Evolutionary conservation across 2,329 filamentous ascomycete species (phyloP).

Genomic region (Stemphylium lycopersici): DNA sequence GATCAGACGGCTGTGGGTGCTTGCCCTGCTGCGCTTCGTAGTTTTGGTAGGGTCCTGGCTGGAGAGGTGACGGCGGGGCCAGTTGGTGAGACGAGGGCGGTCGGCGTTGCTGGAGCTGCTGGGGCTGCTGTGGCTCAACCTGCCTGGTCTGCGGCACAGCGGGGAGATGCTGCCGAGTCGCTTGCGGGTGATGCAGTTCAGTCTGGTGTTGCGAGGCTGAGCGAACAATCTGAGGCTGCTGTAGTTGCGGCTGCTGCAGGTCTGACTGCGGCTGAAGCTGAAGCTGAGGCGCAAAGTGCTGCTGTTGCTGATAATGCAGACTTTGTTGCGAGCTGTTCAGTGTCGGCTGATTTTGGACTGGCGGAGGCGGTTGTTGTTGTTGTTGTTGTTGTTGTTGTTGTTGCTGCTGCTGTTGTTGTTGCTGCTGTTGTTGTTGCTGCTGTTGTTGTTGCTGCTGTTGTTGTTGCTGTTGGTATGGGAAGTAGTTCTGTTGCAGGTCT

Average conservation of each 20-base stretch:
- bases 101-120: constrained; percentile 41
- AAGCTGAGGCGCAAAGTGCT: constrained; percentile 20
- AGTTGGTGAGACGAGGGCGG: constrained; percentile 45
- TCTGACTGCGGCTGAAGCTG: constrained; percentile 29
- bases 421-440: constrained; percentile 24
- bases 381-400: constrained; percentile 29
- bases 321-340: constrained; percentile 35
- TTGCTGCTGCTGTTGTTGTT: constrained; percentile 20
- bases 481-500: constrained; percentile 36
- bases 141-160: constrained; percentile 37
- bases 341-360: constrained; percentile 33
- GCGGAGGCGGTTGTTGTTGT: constrained; percentile 29
- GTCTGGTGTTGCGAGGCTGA: constrained; percentile 39
- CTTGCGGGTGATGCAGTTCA: constrained; percentile 42
- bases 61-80: constrained; percentile 45
- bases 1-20: constrained; percentile 32
- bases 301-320: constrained; percentile 37
- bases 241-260: constrained; percentile 27
- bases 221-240: constrained; percentile 35
- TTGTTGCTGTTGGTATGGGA: constrained; percentile 8
- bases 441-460: constrained; percentile 30
- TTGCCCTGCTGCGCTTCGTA: constrained; percentile 43
- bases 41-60: constrained; percentile 38
- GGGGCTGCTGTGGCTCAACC: constrained; percentile 36
- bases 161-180: constrained; percentile 38